phyloP scores from a whole-genome alignment of 2,329 filamentous ascomycete genomes.

The Cladosporium phlei region DNA sequence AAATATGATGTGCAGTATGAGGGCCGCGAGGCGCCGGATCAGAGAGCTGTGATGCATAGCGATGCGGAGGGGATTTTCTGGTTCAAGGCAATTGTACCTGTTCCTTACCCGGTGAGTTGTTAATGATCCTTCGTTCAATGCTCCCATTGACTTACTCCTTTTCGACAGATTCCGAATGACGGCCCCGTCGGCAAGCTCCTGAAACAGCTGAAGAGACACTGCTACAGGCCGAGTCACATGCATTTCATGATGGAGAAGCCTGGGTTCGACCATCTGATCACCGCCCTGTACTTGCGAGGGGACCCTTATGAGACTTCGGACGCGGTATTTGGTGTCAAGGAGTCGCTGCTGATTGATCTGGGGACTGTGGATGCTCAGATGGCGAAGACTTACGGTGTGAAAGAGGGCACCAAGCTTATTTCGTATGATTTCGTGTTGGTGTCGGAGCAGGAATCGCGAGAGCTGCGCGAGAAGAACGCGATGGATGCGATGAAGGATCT shows the following conservation, averaged over 20 bases:
- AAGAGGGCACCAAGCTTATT: slow-evolving; percentile 53
- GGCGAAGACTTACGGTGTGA: slow-evolving; percentile 57
- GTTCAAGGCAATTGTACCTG: slow-evolving; percentile 80
- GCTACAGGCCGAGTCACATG: slow-evolving; percentile 71
- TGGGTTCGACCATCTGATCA: slow-evolving; percentile 75
- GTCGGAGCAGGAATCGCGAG: slow-evolving; percentile 62
- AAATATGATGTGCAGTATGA: slow-evolving; percentile 78
- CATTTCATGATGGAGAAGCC: slow-evolving; percentile 85
- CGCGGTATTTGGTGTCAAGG: slow-evolving; percentile 82
- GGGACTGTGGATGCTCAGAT: slow-evolving; percentile 48
- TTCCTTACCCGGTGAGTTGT: slow-evolving; percentile 78
- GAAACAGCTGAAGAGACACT: slow-evolving; percentile 63
- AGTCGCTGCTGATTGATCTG: slow-evolving; percentile 68
- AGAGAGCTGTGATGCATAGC: slow-evolving; percentile 64
- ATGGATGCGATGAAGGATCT: slow-evolving; percentile 62
- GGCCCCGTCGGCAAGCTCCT: slow-evolving; percentile 75
- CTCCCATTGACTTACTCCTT: no score
- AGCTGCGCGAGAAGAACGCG: slow-evolving; percentile 62
- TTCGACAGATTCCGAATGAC: slow-evolving; percentile 81
- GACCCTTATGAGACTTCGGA: slow-evolving; percentile 80
- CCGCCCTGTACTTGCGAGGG: slow-evolving; percentile 70
- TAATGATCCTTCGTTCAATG: no score
- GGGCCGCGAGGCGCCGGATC: slow-evolving; percentile 60
- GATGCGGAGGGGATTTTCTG: slow-evolving; percentile 72
- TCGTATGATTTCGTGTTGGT: slow-evolving; percentile 73